A percentile compares a stretch with the other conserved stretches of the same genome.
These are phyloP conservation scores for Earliella scabrosa DNA, from an alignment of 1,284 basidiomycete genomes.

Conservation along the genomic window DNA sequence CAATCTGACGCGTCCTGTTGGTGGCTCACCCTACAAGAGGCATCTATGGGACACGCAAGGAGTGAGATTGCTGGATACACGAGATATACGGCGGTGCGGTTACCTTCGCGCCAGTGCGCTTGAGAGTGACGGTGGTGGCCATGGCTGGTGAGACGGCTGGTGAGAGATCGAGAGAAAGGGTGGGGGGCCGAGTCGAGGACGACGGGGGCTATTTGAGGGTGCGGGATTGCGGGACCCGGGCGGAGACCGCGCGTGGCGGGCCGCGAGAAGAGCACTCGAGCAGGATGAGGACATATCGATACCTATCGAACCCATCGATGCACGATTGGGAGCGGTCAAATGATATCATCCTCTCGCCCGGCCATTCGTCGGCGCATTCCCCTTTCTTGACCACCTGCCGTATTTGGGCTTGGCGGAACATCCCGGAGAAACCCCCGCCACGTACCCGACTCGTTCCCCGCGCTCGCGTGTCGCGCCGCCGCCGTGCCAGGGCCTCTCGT, in stretches of 20 bases:
- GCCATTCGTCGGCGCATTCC: slow-evolving; percentile 9
- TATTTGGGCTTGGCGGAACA: slow-evolving; percentile 3
- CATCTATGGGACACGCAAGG: slow-evolving; percentile 46
- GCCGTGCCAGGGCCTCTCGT: no score
- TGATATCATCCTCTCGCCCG: slow-evolving; percentile 20
- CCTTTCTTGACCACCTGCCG: slow-evolving; percentile 14
- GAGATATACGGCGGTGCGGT: slow-evolving; percentile 8
- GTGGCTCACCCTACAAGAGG: slow-evolving; percentile 58
- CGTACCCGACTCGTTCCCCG: neutral
- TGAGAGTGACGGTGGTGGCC: slow-evolving; percentile 53
- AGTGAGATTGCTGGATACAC: neutral
- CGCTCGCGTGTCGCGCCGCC: no score
- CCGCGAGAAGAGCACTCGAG: slow-evolving; percentile 7
- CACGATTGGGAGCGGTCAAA: slow-evolving; percentile 6
- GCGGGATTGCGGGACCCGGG: slow-evolving; percentile 14
- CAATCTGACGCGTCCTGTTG: neutral
- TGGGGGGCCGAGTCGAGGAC: slow-evolving; percentile 4
- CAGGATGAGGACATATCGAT: slow-evolving; percentile 14
- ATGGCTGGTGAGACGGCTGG: slow-evolving; percentile 36
- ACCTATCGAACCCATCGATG: slow-evolving; percentile 5
- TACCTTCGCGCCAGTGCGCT: slow-evolving; percentile 66
- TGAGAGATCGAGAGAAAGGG: slow-evolving; percentile 16
- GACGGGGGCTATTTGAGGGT: slow-evolving; percentile 18
- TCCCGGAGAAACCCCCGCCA: slow-evolving; percentile 1
- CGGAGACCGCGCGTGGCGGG: slow-evolving; percentile 7